Evolutionary conservation across 78 protist species (phyloP).

Genomic region (Mastigamoeba balamuthi): DNA sequence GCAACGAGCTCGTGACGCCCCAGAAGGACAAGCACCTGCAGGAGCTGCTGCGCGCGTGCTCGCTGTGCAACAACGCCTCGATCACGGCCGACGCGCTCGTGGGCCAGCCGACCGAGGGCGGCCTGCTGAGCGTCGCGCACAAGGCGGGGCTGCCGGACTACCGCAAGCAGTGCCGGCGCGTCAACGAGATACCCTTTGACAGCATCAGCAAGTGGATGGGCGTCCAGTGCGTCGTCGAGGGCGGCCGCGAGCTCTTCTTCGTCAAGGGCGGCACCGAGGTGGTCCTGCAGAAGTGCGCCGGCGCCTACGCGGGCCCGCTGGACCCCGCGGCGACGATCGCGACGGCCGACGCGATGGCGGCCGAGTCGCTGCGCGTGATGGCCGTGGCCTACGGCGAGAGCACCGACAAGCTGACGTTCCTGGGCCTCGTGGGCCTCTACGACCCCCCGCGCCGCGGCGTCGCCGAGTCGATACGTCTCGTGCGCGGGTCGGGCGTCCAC

Average conservation of each 20-base stretch:
- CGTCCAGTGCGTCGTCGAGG: constrained; percentile 11
- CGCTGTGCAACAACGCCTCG: background rate
- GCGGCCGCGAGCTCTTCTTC: background rate
- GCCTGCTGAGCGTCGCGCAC: background rate
- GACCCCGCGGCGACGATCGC: background rate
- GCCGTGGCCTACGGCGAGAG: background rate
- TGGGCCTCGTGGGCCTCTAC: constrained; percentile 37
- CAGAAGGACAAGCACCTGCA: too few relatives aligned
- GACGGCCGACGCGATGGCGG: background rate
- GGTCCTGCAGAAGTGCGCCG: background rate
- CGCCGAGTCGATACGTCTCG: constrained; percentile 11
- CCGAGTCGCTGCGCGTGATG: background rate
- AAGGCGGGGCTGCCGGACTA: background rate
- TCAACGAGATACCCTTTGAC: constrained; percentile 11
- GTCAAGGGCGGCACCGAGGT: background rate
- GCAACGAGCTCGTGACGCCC: too few relatives aligned
- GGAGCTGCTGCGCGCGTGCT: too few relatives aligned
- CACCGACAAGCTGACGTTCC: background rate
- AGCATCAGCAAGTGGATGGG: constrained; percentile 34
- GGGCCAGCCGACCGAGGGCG: background rate
- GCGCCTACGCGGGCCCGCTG: background rate
- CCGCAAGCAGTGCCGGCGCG: background rate
- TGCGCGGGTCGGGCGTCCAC: constrained; percentile 27
- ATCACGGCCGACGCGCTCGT: background rate
- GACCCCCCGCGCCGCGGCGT: constrained; percentile 66